Evolutionary conservation across 2,329 filamentous ascomycete species (phyloP).

Genomic region (Alternaria panax): DNA sequence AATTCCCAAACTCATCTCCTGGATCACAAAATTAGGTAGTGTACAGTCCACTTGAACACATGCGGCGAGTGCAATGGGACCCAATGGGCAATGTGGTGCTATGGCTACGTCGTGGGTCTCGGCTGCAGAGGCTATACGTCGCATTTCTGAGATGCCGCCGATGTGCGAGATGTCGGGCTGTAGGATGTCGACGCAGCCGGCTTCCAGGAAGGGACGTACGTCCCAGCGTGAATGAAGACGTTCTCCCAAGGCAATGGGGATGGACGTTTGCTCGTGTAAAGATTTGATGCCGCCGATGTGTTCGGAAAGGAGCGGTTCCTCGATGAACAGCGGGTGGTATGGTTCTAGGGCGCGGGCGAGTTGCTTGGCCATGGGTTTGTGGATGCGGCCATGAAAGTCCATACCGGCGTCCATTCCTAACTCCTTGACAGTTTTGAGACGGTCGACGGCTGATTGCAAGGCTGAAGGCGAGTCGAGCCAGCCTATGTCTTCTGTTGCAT

Average conservation of each 20-base stretch:
- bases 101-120: slow-evolving; percentile 77
- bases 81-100: slow-evolving; percentile 76
- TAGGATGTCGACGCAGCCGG: slow-evolving; percentile 72
- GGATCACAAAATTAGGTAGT: slow-evolving; percentile 71
- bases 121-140: slow-evolving; percentile 72
- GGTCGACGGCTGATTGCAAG: slow-evolving; percentile 69
- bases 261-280: slow-evolving; percentile 63
- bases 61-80: slow-evolving; percentile 75
- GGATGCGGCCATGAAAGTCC: slow-evolving; percentile 79
- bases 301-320: slow-evolving; percentile 75
- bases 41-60: slow-evolving; percentile 70
- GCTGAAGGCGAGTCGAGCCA: slow-evolving; percentile 76
- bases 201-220: slow-evolving; percentile 73
- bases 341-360: slow-evolving; percentile 72
- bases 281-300: slow-evolving; percentile 71
- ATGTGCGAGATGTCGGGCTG: slow-evolving; percentile 77
- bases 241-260: slow-evolving; percentile 76
- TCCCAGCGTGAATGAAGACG: slow-evolving; percentile 77
- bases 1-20: slow-evolving; percentile 81
- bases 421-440: slow-evolving; percentile 72
- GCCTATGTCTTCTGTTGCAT: slow-evolving; percentile 76
- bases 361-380: slow-evolving; percentile 83
- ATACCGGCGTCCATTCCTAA: slow-evolving; percentile 76
- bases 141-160: slow-evolving; percentile 75
- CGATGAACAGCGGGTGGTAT: slow-evolving; percentile 75